These are phyloP conservation scores for Isabelozyma heimii DNA, from an alignment of 805 yeast genomes.

Conservation along the genomic window DNA sequence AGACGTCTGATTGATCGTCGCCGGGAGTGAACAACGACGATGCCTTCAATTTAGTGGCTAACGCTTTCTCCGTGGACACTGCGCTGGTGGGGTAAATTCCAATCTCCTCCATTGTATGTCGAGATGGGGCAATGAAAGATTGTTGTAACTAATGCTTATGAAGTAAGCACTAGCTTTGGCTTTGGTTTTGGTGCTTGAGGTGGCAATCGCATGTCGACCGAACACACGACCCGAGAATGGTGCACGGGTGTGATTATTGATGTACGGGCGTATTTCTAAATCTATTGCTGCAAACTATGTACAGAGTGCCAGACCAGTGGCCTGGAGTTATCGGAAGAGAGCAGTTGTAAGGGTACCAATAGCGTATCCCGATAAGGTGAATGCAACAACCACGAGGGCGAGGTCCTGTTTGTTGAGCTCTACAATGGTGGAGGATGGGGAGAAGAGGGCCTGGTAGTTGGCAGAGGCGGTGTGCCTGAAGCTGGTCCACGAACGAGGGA, in stretches of 20 bases:
- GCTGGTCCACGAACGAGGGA: constrained; percentile 12
- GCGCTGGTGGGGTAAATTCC: constrained; percentile 19
- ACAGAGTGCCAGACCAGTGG: not conserved
- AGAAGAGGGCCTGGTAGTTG: constrained; percentile 14
- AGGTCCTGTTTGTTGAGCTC: constrained; percentile 20
- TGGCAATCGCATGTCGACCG: not conserved
- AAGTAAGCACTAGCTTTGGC: too few species aligned
- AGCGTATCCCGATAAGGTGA: constrained; percentile 13
- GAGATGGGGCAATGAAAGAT: not conserved
- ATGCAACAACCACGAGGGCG: constrained; percentile 11
- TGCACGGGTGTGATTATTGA: not conserved
- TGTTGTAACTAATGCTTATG: not conserved
- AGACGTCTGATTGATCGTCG: constrained; percentile 60
- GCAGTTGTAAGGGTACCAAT: constrained; percentile 17
- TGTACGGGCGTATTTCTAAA: not conserved
- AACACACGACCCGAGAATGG: not conserved
- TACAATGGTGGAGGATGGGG: constrained; percentile 5
- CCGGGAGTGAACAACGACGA: constrained; percentile 1
- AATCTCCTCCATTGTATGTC: constrained; percentile 31
- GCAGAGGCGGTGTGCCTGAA: constrained; percentile 7
- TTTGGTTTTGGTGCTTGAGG: not conserved
- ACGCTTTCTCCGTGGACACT: constrained; percentile 4
- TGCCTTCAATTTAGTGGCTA: not conserved
- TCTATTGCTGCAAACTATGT: constrained; percentile 3
- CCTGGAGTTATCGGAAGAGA: constrained; percentile 1